Evolutionary conservation across 169 alveolate species (phyloP), one percentile per base, ranked within the genome.

Genomic region (Cryptosporidium meleagridis): DNA sequence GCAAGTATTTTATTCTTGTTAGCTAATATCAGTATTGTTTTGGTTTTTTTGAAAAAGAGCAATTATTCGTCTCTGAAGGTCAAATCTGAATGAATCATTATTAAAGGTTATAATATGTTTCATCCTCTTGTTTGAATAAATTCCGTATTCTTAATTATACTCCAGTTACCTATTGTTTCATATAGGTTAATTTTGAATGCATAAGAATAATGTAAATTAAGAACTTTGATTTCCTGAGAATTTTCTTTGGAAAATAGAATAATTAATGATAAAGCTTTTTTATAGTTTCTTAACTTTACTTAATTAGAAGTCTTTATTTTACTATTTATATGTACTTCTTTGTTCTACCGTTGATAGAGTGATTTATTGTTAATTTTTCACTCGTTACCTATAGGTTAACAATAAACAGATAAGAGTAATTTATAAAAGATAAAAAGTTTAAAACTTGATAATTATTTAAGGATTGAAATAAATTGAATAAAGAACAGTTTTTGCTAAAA

Each of bases 1-100:
- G 86, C 93, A 39, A 89, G 92, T 67, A 35, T 84, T 35, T 41
- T 85, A 16, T 93, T 93, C 75, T 86, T 93, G 55, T 72, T 93
- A 9, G 91, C 91, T 16, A 93, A 92, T 35, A 73, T 75, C 21
- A 53, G 92, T 52, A 86, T 91, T 61, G 84, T 91, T 37, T n/a
- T 69, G 35, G 75, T 58, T 26, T 73, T 70, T 29, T 41, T 87
- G 10, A 87, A 37, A 85, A 45, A 70, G 16, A 41, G 62, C 23
- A 65, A 65, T 21, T 12, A 52, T 33, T 37, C 72, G 29, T 37
- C 71, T 0, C 29, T 59, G 1, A 73, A 55, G 35, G 23, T 59
- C 23, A 73, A 73, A 39, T 73, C 86, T 3, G 86, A 73, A 55
- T 73, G 33, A 41, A 33, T 58, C 33, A 10, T 37, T 55, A 21